Percentiles rank a stretch among this genome's conserved stretches.
These are phyloP conservation scores for Fusarium ramigenum DNA, from an alignment of 2,329 filamentous ascomycete species.

Conservation along the genomic window DNA sequence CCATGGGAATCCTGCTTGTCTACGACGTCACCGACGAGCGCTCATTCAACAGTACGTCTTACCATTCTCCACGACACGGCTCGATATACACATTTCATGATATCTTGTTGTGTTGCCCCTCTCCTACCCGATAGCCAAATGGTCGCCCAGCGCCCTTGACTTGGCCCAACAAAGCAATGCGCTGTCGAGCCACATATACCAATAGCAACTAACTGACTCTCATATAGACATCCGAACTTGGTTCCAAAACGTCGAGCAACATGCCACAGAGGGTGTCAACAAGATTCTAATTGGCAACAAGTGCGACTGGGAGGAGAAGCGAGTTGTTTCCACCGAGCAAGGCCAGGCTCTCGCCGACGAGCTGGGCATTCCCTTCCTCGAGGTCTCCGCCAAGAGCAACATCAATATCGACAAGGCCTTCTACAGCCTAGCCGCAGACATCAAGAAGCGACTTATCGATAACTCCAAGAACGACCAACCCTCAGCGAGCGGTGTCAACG, in stretches of 20 bases:
- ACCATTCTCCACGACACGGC: neutral
- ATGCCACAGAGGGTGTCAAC: conserved; percentile 98
- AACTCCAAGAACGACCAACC: conserved; percentile 80
- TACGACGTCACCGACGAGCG: conserved; percentile 98
- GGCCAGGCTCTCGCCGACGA: conserved; percentile 95
- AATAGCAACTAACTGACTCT: conserved; percentile 12
- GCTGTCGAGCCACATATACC: conserved; percentile 3
- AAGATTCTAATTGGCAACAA: conserved; percentile 99
- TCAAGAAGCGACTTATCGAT: conserved; percentile 98
- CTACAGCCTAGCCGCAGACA: conserved; percentile 92
- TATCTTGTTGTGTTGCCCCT: neutral
- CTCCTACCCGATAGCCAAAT: neutral
- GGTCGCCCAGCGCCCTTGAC: neutral
- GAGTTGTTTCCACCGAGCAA: conserved; percentile 90
- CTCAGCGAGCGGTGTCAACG: conserved; percentile 70
- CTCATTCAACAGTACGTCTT: conserved; percentile 86
- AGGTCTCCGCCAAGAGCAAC: conserved; percentile 98
- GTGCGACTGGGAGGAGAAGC: conserved; percentile 99
- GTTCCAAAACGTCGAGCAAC: conserved; percentile 99
- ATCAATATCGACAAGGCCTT: conserved; percentile 99
- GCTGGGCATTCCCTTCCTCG: conserved; percentile 96
- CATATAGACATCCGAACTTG: conserved; percentile 92
- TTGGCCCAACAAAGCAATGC: conserved; percentile 3
- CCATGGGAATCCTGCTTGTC: conserved; percentile 96
- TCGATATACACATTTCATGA: neutral